Base-by-base conservation (phyloP, 257 asterid genomes). In the Voacanga thouarsii region DNA sequence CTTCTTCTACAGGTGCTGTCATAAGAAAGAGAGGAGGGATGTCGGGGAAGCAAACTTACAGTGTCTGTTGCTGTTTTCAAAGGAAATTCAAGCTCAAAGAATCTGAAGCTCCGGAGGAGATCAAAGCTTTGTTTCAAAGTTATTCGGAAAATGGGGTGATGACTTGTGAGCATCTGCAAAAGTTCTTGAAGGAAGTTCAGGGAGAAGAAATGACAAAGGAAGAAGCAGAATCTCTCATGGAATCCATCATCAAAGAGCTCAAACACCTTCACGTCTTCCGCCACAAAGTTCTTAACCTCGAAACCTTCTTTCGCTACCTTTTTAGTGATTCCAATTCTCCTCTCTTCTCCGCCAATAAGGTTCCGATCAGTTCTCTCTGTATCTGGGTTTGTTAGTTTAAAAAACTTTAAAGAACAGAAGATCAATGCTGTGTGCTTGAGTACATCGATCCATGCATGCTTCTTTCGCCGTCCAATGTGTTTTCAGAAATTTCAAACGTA, bases 21-120 rank as follows among this genome's bases (percentile, higher is more conserved):
- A 18, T 14, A 18, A 28, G 21, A 49, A 19, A 77, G 21, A 49
- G 14, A 77, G n/a, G 37, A 78, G 24, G 68, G 21, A 92, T 91
- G 96, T 87, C 97, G 94, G 89, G 96, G 1, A 91, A 89, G 81
- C 92, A 86, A 83, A 90, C 92, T 69, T 93, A 89, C 93, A 91
- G 83, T 12, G 83, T 91, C 3, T 93, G 94, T 33, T 89, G 80
- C 53, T 89, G 91, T 80, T 84, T 93, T 79, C 81, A 71, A 15
- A 86, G 97, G 84, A 83, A 70, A 79, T 93, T 91, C 91, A 85
- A 85, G 83, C 47, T 83, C 28, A 88, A 74, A 74, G 97, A 86
- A 80, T 87, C 91, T 7, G 97, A 90, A 74, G 79, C 84, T 49
- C 97, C 97, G 1, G 55, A 73, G 1, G 97, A 90, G 37, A 83